These are phyloP conservation scores for Paramecium pentaurelia DNA, from an alignment of 73 alveolate species.

Conservation along the genomic window DNA sequence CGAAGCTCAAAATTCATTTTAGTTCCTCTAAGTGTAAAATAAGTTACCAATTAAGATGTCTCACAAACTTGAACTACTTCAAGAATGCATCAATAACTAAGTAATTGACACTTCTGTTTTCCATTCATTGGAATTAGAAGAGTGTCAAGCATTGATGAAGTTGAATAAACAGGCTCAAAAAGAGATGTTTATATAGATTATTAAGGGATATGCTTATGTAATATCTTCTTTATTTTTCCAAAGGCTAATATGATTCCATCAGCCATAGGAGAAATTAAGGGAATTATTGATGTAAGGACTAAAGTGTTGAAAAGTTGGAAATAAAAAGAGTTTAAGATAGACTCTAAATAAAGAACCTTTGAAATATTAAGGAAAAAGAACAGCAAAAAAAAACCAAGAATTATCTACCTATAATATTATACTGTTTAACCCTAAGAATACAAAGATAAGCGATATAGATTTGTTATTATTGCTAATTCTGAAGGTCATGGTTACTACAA, in stretches of 20 bases:
- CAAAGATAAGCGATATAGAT: background rate
- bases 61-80: background rate
- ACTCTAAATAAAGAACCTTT: background rate
- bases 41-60: background rate
- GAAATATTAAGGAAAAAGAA: constrained; percentile 25
- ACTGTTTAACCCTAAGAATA: background rate
- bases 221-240: background rate
- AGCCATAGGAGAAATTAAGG: background rate
- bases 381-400: background rate
- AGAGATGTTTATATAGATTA: background rate
- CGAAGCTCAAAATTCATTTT: background rate
- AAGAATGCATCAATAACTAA: background rate
- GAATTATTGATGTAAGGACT: constrained; percentile 13
- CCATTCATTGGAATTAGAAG: background rate
- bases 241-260: background rate
- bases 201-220: background rate
- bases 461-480: background rate
- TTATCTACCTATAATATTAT: background rate
- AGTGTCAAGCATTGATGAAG: background rate
- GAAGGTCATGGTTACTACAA: constrained; percentile 42
- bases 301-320: background rate
- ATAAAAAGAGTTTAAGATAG: background rate
- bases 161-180: background rate
- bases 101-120: background rate
- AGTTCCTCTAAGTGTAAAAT: background rate